Percentiles rank a stretch among this genome's conserved stretches.
Conservation (phyloP, 2,329 filamentous ascomycete genomes). For the Ramichloridium luteum region DNA sequence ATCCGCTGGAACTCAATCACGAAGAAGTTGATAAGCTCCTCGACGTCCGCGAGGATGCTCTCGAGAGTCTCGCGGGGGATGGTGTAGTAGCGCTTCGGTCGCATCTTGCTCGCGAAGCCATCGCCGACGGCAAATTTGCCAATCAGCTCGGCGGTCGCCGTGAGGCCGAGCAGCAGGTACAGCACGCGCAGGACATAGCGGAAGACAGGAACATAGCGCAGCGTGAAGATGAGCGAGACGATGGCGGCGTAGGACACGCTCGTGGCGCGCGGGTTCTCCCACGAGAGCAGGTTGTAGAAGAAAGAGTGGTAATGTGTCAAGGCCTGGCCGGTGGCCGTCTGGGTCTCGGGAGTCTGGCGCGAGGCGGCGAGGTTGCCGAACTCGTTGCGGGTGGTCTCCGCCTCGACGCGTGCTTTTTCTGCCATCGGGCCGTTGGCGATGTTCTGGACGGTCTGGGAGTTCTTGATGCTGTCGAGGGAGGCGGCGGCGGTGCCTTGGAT, state of each 20-base stretch:
- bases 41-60: slow-evolving; percentile 47
- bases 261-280: slow-evolving; percentile 54
- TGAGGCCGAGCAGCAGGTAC: slow-evolving; percentile 47
- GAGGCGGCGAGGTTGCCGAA: slow-evolving; percentile 46
- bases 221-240: slow-evolving; percentile 48
- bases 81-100: slow-evolving; percentile 53
- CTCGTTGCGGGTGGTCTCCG: slow-evolving; percentile 44
- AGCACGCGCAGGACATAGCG: slow-evolving; percentile 49
- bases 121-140: slow-evolving; percentile 45
- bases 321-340: slow-evolving; percentile 48
- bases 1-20: slow-evolving; percentile 56
- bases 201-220: slow-evolving; percentile 50
- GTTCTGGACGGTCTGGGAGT: slow-evolving; percentile 39
- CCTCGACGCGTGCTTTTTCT: slow-evolving; percentile 44
- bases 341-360: slow-evolving; percentile 40
- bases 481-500: slow-evolving; percentile 36
- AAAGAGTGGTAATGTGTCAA: slow-evolving; percentile 56
- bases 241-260: slow-evolving; percentile 46
- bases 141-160: slow-evolving; percentile 44
- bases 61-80: slow-evolving; percentile 53
- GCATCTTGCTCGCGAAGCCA: slow-evolving; percentile 48
- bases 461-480: slow-evolving; percentile 36
- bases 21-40: slow-evolving; percentile 56
- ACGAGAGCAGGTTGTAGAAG: slow-evolving; percentile 54
- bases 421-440: slow-evolving; percentile 42